A percentile compares a stretch with the other conserved stretches of the same genome.
phyloP scores from a whole-genome alignment of 768 basidiomycete genomes.

The Boletus fagicola region DNA sequence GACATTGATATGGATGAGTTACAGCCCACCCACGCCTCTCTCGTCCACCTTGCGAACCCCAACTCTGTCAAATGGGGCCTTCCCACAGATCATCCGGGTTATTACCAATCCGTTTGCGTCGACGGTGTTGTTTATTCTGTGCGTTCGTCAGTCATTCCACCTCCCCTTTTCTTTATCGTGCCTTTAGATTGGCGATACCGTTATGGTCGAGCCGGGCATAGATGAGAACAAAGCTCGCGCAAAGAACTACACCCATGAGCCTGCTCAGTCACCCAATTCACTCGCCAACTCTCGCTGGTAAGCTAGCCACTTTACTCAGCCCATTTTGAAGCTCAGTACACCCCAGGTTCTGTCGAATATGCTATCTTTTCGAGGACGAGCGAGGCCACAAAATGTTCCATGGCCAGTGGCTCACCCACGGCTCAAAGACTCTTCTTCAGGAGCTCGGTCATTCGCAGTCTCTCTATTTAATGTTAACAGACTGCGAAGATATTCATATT shows the following conservation, averaged over 20 bases:
- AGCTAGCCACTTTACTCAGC: constrained; percentile 13
- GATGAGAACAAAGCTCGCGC: constrained; percentile 44
- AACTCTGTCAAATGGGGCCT: constrained; percentile 35
- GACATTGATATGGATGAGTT: constrained; percentile 25
- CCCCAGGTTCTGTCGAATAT: constrained; percentile 70
- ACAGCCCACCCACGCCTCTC: constrained; percentile 9
- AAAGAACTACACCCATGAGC: constrained; percentile 38
- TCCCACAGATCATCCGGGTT: constrained; percentile 24
- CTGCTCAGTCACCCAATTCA: constrained; percentile 49
- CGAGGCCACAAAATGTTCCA: constrained; percentile 54
- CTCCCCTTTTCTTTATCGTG: constrained; percentile 8
- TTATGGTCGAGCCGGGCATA: constrained; percentile 60
- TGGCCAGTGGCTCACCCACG: constrained; percentile 69
- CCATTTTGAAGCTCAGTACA: not conserved
- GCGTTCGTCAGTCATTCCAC: constrained; percentile 16
- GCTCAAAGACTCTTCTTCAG: constrained; percentile 60
- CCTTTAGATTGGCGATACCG: constrained; percentile 57
- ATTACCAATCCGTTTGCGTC: constrained; percentile 48
- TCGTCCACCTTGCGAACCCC: constrained; percentile 33
- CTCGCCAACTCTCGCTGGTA: constrained; percentile 64
- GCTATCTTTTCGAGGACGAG: constrained; percentile 54
- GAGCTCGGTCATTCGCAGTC: constrained; percentile 63
- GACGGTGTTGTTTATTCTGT: constrained; percentile 61
- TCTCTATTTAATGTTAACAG: constrained; percentile 50
- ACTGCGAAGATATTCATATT: constrained; percentile 55